phyloP scores from a whole-genome alignment of 192 early-diverging fungal species.

The Coemansia nantahalensis region DNA sequence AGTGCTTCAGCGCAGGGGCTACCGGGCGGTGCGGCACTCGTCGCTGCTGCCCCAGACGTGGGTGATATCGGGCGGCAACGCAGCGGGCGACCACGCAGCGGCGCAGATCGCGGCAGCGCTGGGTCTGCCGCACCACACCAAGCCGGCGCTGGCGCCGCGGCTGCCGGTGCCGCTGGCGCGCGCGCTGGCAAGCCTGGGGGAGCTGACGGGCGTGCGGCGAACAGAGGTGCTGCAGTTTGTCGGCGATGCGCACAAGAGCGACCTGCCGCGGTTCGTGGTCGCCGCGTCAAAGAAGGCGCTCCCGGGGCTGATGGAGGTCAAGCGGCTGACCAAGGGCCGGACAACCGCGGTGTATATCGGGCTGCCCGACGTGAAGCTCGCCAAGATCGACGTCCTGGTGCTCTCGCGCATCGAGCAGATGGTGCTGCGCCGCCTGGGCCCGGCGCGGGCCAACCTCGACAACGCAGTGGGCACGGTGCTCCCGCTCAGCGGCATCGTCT shows the following conservation, averaged over 20 bases:
- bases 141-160: slow-evolving; percentile 2
- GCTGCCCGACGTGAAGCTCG: slow-evolving; percentile 20
- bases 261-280: slow-evolving; percentile 35
- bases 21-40: slow-evolving; percentile 33
- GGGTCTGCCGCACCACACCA: slow-evolving; percentile 16
- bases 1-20: slow-evolving; percentile 1
- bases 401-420: slow-evolving; percentile 44
- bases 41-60: slow-evolving; percentile 37
- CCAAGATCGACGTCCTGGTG: slow-evolving; percentile 34
- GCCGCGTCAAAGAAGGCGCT: slow-evolving; percentile 23
- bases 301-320: slow-evolving; percentile 33
- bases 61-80: slow-evolving; percentile 25
- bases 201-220: slow-evolving; percentile 1
- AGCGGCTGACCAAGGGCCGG: slow-evolving; percentile 9
- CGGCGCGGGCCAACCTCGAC: slow-evolving; percentile 42
- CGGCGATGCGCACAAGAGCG: slow-evolving; percentile 2
- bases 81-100: slow-evolving; percentile 11
- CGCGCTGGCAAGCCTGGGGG: slow-evolving; percentile 5
- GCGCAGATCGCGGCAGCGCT: slow-evolving; percentile 23
- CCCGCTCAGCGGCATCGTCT: slow-evolving; percentile 30
- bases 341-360: slow-evolving; percentile 29
- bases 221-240: slow-evolving; percentile 6
- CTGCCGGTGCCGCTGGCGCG: slow-evolving; percentile 4
- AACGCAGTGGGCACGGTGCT: slow-evolving; percentile 36
- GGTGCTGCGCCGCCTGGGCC: slow-evolving; percentile 32